phyloP scores from a whole-genome alignment of 2,329 filamentous ascomycete genomes.

The Zymoseptoria crescenta region DNA sequence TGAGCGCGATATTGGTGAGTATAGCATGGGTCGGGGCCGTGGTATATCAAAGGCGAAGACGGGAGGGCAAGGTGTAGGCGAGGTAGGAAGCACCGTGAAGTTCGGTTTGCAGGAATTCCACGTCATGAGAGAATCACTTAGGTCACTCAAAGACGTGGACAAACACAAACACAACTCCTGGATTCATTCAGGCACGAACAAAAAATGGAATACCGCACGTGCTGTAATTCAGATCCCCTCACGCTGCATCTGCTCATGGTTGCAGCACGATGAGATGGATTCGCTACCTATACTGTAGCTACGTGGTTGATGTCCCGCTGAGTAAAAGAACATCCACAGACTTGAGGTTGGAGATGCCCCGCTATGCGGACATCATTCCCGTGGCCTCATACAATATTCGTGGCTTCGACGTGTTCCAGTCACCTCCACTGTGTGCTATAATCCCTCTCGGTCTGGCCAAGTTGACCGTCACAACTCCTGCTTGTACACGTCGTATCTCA shows the following conservation, averaged over 20 bases:
- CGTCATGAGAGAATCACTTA: neutral
- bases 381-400: neutral
- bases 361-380: neutral
- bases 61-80: neutral
- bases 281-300: too few relatives aligned
- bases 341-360: neutral
- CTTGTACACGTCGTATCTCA: neutral
- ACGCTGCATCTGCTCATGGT: neutral
- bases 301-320: too few relatives aligned
- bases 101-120: neutral
- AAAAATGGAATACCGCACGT: neutral
- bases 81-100: neutral
- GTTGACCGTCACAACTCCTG: neutral
- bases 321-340: neutral
- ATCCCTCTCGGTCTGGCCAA: neutral
- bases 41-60: neutral
- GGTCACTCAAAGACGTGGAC: neutral
- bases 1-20: neutral
- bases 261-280: neutral
- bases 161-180: neutral
- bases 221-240: neutral
- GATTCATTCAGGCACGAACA: neutral
- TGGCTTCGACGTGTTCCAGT: neutral
- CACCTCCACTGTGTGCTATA: neutral
- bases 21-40: neutral